Conservation (phyloP, 495 filamentous ascomycete genomes). For the Tuber umbilicatum region DNA sequence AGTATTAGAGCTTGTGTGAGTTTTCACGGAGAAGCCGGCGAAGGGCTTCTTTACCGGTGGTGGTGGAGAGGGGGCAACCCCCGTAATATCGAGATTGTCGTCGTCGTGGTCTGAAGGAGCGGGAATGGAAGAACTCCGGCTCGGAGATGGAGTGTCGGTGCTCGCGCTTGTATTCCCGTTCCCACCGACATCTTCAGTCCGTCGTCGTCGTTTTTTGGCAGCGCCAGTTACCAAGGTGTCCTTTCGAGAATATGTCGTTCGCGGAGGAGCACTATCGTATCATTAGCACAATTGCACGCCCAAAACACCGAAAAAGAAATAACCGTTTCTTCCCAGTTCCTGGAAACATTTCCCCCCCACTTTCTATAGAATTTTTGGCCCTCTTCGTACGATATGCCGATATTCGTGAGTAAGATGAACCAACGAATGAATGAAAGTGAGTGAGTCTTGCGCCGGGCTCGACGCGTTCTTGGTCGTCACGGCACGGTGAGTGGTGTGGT, state of each 20-base stretch:
- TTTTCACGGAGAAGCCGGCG: constrained; percentile 14
- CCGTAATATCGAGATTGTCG: background rate
- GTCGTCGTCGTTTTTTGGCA: background rate
- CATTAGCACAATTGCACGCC: background rate
- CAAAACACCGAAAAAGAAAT: background rate
- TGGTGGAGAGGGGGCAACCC: constrained; percentile 4
- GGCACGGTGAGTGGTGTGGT: background rate
- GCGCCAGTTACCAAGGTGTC: background rate
- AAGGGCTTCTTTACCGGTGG: constrained; percentile 13
- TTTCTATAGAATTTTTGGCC: background rate
- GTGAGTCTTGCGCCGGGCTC: background rate
- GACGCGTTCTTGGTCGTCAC: background rate
- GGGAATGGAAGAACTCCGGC: constrained; percentile 13
- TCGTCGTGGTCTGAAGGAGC: constrained; percentile 9
- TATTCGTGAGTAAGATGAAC: background rate
- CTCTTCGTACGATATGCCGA: background rate
- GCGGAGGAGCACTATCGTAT: background rate
- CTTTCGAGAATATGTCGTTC: constrained; percentile 2
- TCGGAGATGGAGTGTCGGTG: background rate
- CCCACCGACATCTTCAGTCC: background rate
- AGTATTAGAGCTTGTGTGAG: constrained; percentile 1
- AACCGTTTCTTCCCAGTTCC: background rate
- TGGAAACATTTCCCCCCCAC: background rate
- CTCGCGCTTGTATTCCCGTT: background rate
- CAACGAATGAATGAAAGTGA: background rate